phyloP scores from a whole-genome alignment of 805 yeast species.

The Nematodospora valgi region DNA sequence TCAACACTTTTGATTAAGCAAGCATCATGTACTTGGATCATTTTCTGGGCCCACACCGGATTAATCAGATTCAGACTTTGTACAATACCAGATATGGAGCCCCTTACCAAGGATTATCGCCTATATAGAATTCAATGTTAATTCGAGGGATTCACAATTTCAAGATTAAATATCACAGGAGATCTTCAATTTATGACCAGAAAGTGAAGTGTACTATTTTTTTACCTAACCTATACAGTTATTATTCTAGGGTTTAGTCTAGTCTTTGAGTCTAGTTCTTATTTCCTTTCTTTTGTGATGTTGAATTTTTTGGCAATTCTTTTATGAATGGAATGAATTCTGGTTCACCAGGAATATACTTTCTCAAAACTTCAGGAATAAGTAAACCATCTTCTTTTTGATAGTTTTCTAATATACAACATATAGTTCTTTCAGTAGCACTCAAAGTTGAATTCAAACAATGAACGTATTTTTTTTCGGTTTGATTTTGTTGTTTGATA shows the following conservation, averaged over 20 bases:
- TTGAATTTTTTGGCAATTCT: slow-evolving; percentile 92
- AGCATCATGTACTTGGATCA: too few relatives aligned
- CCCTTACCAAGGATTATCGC: too few relatives aligned
- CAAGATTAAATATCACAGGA: too few relatives aligned
- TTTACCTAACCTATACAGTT: not conserved
- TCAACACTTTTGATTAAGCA: too few relatives aligned
- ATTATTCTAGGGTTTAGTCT: too few relatives aligned
- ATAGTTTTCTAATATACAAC: slow-evolving; percentile 96
- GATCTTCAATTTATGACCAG: too few relatives aligned
- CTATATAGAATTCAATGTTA: too few relatives aligned
- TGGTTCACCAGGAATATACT: slow-evolving; percentile 97
- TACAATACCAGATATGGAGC: too few relatives aligned
- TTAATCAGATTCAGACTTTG: too few relatives aligned
- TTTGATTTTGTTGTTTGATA: slow-evolving; percentile 90
- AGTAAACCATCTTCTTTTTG: slow-evolving; percentile 95
- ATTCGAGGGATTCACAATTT: too few relatives aligned
- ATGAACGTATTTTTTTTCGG: slow-evolving; percentile 96
- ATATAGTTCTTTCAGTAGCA: slow-evolving; percentile 97
- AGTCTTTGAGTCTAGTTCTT: too few relatives aligned
- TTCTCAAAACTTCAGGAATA: slow-evolving; percentile 93
- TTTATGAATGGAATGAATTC: slow-evolving; percentile 88
- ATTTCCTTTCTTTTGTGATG: slow-evolving; percentile 58
- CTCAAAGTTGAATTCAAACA: slow-evolving; percentile 96
- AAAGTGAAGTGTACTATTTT: not conserved
- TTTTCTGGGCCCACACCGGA: too few relatives aligned